Evolutionary conservation across 2,329 filamentous ascomycete species (phyloP).

Genomic region (Westerdykella aurantiaca): DNA sequence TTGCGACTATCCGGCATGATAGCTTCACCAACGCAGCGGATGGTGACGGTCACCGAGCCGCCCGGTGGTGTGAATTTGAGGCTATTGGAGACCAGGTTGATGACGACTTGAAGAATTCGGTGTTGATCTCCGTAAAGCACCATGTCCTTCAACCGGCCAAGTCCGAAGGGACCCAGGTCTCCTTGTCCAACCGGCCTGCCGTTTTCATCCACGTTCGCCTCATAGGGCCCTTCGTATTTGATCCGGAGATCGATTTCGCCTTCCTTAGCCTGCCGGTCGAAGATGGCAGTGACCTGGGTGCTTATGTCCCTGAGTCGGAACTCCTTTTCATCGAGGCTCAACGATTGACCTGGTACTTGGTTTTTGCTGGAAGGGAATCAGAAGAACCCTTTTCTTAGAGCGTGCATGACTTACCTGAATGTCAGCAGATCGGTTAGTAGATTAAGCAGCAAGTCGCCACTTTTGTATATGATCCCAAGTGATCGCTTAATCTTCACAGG

Average conservation of each 20-base stretch:
- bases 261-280: slow-evolving; percentile 83
- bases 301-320: slow-evolving; percentile 80
- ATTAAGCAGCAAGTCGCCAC: slow-evolving; percentile 75
- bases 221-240: slow-evolving; percentile 56
- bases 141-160: slow-evolving; percentile 73
- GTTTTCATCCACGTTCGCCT: slow-evolving; percentile 35
- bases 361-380: slow-evolving; percentile 61
- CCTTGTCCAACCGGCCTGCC: slow-evolving; percentile 42
- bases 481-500: slow-evolving; percentile 71
- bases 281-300: slow-evolving; percentile 77
- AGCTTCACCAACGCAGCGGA: slow-evolving; percentile 64
- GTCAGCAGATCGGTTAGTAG: slow-evolving; percentile 83
- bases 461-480: slow-evolving; percentile 83
- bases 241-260: slow-evolving; percentile 69
- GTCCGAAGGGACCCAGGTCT: slow-evolving; percentile 59
- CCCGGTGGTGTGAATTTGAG: slow-evolving; percentile 81
- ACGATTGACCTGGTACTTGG: slow-evolving; percentile 72
- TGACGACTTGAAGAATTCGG: slow-evolving; percentile 84
- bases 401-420: slow-evolving; percentile 46
- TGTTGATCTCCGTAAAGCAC: slow-evolving; percentile 90
- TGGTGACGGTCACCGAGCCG: slow-evolving; percentile 69
- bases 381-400: neutral
- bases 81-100: slow-evolving; percentile 87
- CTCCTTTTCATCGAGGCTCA: slow-evolving; percentile 76
- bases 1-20: slow-evolving; percentile 40